These are phyloP conservation scores for Lantana camara DNA, from an alignment of 257 asterid genomes.

Conservation along the genomic window DNA sequence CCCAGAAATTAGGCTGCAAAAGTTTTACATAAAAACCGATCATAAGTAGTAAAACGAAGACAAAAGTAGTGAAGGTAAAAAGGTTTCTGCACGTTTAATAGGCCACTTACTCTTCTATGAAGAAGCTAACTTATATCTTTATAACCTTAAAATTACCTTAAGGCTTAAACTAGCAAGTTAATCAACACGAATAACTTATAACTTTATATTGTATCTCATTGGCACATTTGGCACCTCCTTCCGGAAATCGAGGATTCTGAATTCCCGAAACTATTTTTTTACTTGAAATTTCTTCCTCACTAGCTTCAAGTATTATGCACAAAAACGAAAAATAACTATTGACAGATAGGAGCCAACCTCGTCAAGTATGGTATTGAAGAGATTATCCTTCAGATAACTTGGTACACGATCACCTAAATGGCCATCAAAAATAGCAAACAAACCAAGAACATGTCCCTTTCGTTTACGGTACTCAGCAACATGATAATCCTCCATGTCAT, in stretches of 20 bases:
- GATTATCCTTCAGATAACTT: conserved; percentile 62
- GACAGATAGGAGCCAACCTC: conserved; percentile 45
- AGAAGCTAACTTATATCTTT: too few relatives aligned
- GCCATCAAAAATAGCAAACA: conserved; percentile 79
- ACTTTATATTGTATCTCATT: neutral
- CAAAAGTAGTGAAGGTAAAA: too few relatives aligned
- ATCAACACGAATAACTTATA: too few relatives aligned
- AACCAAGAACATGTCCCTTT: conserved; percentile 65
- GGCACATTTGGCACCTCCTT: too few relatives aligned
- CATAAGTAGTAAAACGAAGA: conserved; percentile 5
- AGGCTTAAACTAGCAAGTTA: neutral
- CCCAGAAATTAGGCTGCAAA: conserved; percentile 72
- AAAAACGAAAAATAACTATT: neutral
- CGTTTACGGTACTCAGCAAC: conserved; percentile 67
- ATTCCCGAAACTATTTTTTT: too few relatives aligned
- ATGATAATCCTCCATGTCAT: conserved; percentile 84
- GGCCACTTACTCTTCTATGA: too few relatives aligned
- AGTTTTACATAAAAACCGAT: conserved; percentile 22
- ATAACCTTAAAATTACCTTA: too few relatives aligned
- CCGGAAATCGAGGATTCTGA: too few relatives aligned
- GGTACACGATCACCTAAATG: conserved; percentile 81
- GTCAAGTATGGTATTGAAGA: conserved; percentile 68
- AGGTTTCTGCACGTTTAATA: too few relatives aligned
- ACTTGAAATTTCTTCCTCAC: too few relatives aligned
- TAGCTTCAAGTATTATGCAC: too few relatives aligned